Base-by-base conservation (phyloP, 257 asterid species). In the Rauvolfia tetraphylla region DNA sequence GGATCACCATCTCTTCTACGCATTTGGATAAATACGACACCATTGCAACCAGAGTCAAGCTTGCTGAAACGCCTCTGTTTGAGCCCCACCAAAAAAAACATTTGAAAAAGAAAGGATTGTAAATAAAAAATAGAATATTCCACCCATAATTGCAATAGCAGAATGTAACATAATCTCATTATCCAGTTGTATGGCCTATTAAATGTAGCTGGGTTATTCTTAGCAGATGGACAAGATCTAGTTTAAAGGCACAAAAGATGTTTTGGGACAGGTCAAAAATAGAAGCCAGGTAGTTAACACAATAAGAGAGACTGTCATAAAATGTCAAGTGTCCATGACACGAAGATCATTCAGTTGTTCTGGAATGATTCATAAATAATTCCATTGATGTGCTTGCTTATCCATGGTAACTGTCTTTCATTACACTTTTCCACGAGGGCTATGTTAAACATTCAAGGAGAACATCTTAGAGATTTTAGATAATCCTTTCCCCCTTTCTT, bases 21-120 rank as follows among this genome's bases (percentile, higher is more conserved):
- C 98, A 95, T 91, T 87, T 90, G 99, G 81, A 95, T 81, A 79
- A 95, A 91, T 74, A 85, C 77, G 75, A 95, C 97, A 75, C 98
- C 99, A 71, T 95, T 95, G 84, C 98, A 93, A 46, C 98, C 98
- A 2, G 98, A 84, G 79, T 90, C 99, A 4, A 95, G 97, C 78
- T 85, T 87, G 82, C 79, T 83, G 78, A 95, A 95, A 72, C 91
- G 93, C 86, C 98, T 89, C 97, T 91, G 93, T 79, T 80, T 44
- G 78, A 18, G 36, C 22, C 44, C 44, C 44, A 41, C 44, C 66
- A 70, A 77, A 57, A 79, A 58, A 61, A 22, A 42, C 75, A 34
- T 75, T 41, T 39, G 51, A 76, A 65, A 75, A n/a, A 22, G 68
- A 44, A 31, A 10, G 5, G 17, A 57, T 17, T 48, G 63, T 46